A percentile compares a stretch with the other conserved stretches of the same genome.
phyloP scores from a whole-genome alignment of 495 filamentous ascomycete species.

The Hamigera avellanea region DNA sequence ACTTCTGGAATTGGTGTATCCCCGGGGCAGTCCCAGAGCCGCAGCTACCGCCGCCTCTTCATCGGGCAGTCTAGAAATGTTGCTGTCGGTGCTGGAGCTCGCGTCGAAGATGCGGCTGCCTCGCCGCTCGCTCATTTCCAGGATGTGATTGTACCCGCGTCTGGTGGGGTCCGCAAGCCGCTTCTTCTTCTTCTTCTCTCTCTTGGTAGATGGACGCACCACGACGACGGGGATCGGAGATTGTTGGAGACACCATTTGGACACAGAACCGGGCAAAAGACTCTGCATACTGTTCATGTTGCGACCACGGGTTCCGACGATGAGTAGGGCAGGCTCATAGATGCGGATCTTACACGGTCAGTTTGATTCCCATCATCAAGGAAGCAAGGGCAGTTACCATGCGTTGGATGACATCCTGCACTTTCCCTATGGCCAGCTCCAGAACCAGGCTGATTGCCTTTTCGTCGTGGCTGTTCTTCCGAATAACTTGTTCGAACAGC shows the following conservation, averaged over 20 bases:
- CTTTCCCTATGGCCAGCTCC: constrained; percentile 85
- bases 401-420: constrained; percentile 84
- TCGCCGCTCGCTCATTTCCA: constrained; percentile 45
- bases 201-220: constrained; percentile 80
- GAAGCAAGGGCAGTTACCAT: constrained; percentile 51
- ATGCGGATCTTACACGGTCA: constrained; percentile 59
- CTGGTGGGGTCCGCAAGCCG: constrained; percentile 67
- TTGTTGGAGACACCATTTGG: constrained; percentile 93
- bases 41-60: constrained; percentile 64
- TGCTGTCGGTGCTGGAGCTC: constrained; percentile 32
- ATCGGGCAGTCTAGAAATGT: constrained; percentile 31
- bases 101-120: constrained; percentile 46
- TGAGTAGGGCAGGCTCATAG: constrained; percentile 88
- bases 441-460: constrained; percentile 79
- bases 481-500: constrained; percentile 65
- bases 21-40: constrained; percentile 50
- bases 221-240: constrained; percentile 96
- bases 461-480: constrained; percentile 66
- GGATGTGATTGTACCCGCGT: constrained; percentile 68
- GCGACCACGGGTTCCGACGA: constrained; percentile 85
- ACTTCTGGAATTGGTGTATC: constrained; percentile 26
- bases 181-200: constrained; percentile 85
- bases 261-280: constrained; percentile 84
- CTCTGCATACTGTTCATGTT: constrained; percentile 81
- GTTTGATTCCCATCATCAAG: no score